phyloP scores from a whole-genome alignment of 345 rosid species.

The Clausena lansium region DNA sequence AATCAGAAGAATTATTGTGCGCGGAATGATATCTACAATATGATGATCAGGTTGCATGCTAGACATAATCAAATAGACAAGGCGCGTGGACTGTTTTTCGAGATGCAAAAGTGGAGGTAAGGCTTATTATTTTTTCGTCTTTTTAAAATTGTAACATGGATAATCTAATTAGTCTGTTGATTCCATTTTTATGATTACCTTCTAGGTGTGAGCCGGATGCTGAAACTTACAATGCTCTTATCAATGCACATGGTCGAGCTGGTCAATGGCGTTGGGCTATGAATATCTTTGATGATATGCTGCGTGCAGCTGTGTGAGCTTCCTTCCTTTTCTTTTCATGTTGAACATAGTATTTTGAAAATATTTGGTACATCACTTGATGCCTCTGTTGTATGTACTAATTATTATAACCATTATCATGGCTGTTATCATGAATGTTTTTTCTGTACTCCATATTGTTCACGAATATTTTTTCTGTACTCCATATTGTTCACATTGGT shows the following conservation, averaged over 20 bases:
- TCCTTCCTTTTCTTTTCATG: conserved; percentile 24
- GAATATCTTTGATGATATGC: conserved; percentile 91
- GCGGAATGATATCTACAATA: conserved; percentile 75
- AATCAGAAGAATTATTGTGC: conserved; percentile 78
- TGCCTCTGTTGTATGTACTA: neutral
- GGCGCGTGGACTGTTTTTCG: conserved; percentile 93
- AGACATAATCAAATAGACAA: conserved; percentile 74
- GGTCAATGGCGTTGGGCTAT: conserved; percentile 98
- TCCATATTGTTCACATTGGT: neutral
- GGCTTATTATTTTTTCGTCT: conserved; percentile 10
- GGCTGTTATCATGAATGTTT: neutral
- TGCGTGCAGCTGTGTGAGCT: conserved; percentile 70
- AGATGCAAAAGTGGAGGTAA: conserved; percentile 95
- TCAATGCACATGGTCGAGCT: conserved; percentile 81
- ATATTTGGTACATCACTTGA: neutral
- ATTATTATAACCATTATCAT: neutral
- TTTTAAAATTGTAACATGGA: neutral
- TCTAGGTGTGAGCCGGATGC: conserved; percentile 87
- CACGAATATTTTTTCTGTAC: neutral
- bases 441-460: neutral
- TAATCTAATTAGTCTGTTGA: neutral
- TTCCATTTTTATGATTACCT: conserved; percentile 7
- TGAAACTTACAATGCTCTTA: conserved; percentile 87
- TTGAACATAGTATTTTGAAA: conserved; percentile 8
- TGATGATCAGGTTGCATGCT: conserved; percentile 84